Evolutionary conservation across 257 asterid genomes (phyloP), one percentile per base, ranked within the genome.

Genomic region (Orobanche coerulescens): DNA sequence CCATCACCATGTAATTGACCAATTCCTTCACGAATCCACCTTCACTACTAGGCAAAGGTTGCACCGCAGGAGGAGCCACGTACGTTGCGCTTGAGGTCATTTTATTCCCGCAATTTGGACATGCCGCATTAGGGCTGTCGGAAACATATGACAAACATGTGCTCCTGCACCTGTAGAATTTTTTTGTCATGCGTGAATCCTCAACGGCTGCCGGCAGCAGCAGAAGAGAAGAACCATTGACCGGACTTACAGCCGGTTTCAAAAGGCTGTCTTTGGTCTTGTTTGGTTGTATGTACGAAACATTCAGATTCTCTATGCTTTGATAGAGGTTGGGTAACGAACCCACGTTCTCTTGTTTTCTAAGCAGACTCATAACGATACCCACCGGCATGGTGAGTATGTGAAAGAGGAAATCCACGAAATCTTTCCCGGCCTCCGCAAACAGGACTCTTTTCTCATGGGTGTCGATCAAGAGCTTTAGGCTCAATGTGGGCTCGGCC

Each of bases 21-120:
- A 56, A 59, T 0, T 68, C 84, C 72, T 79, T 77, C 39, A 79
- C 81, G 19, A 76, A 62, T 0, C 82, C 91, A 5, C 61, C 54
- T 1, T 39, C 68, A 1, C 8, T 34, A n/a, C n/a, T n/a, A n/a
- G n/a, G n/a, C n/a, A n/a, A n/a, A n/a, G n/a, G n/a, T n/a, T n/a
- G n/a, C n/a, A n/a, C n/a, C n/a, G 54, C 24, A 10, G 54, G 54
- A 1, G 20, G 20, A 9, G 58, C 61, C 30, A 72, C 77, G 12
- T 64, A 74, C 0, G 2, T 0, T 39, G 64, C 0, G 2, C 0
- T 0, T 0, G 0, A 0, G 2, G 28, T 19, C 71, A 78, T 70
- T 4, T 0, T 0, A 1, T 0, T 0, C 0, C 0, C 0, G 68
- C 83, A 81, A 0, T 0, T 0, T 0, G 78, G 74, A 28, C 91